Evolutionary conservation across 1,139 yeast genomes (phyloP), one percentile per base, ranked within the genome.

Genomic region (Magnusiomyces tetraspermus): DNA sequence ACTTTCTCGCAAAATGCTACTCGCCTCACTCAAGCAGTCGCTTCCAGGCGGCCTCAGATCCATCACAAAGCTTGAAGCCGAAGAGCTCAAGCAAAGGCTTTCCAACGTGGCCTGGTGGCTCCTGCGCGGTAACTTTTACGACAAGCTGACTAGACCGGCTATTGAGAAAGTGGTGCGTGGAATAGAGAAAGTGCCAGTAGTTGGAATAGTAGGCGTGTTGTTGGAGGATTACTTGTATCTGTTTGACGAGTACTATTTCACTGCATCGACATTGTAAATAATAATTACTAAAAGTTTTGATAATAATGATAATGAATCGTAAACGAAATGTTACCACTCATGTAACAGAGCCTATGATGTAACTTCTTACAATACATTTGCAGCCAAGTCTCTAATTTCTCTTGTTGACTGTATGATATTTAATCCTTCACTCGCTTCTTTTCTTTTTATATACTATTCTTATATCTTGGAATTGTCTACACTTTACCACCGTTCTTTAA

Each of bases 81-180:
- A 67, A 33, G 70, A 70, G 54, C 57, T 66, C 50, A 60, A 63
- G 50, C 58, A 58, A 43, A 63, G 75, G 17, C 60, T 66, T 21
- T 53, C 58, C 28, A 61, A 62, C 24, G 52, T 72, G 57, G 63
- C 68, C 59, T 71, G 75, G 75, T 72, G 74, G 73, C 33, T 60
- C 19, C 53, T 72, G 49, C 63, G 76, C 5, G 74, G 74, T 3
- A 67, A 71, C 53, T 63, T 70, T 62, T 72, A 70, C 60, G 63
- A 67, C 31, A 55, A 61, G 17, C 51, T 64, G 46, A 65, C 72
- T 4, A 19, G 72, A 23, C 72, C 71, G 2, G 38, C 63, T 5
- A 51, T 70, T 50, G 61, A 60, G 21, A 57, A 61, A 11, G 46
- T 66, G 31, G 60, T 65, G 17, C 41, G 54, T 22, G 55, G 53